These are phyloP conservation scores for Cerioporus squamosus DNA, from an alignment of 1,284 basidiomycete species.

Conservation along the genomic window DNA sequence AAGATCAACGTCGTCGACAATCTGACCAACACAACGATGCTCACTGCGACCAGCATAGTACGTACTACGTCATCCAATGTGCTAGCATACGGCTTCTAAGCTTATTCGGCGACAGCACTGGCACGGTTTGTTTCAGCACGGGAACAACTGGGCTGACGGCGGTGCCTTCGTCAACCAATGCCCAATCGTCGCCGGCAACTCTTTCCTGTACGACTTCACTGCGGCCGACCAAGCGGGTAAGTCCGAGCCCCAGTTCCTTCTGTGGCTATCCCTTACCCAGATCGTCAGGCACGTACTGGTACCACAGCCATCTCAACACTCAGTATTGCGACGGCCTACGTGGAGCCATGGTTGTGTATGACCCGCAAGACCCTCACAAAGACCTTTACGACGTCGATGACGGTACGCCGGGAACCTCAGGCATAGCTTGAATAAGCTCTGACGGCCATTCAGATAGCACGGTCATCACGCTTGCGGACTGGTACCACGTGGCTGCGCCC, in stretches of 20 bases:
- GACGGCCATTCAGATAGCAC: conserved; percentile 25
- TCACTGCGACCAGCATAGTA: conserved; percentile 38
- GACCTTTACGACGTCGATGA: conserved; percentile 49
- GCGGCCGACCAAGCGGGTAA: conserved; percentile 38
- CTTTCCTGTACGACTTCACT: conserved; percentile 45
- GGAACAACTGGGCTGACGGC: conserved; percentile 33
- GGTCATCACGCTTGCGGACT: conserved; percentile 34
- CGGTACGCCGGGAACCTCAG: conserved; percentile 26
- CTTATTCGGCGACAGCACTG: conserved; percentile 37
- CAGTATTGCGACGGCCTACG: conserved; percentile 44
- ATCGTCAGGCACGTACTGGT: conserved; percentile 22
- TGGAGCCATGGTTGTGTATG: conserved; percentile 46
- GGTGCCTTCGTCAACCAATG: conserved; percentile 45
- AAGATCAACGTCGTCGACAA: conserved; percentile 40
- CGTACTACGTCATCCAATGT: conserved; percentile 20
- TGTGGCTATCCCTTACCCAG: not conserved
- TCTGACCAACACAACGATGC: conserved; percentile 38
- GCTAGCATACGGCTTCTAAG: conserved; percentile 18
- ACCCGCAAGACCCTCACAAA: conserved; percentile 44
- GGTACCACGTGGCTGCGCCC: conserved; percentile 29
- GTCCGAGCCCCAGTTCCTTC: not conserved
- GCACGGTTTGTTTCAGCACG: conserved; percentile 37
- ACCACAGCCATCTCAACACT: conserved; percentile 29
- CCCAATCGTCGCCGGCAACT: conserved; percentile 47
- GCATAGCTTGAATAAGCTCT: too few relatives aligned